These are phyloP conservation scores for Pyrenopolyporus hunteri DNA, from an alignment of 495 filamentous ascomycete genomes.

Conservation along the genomic window DNA sequence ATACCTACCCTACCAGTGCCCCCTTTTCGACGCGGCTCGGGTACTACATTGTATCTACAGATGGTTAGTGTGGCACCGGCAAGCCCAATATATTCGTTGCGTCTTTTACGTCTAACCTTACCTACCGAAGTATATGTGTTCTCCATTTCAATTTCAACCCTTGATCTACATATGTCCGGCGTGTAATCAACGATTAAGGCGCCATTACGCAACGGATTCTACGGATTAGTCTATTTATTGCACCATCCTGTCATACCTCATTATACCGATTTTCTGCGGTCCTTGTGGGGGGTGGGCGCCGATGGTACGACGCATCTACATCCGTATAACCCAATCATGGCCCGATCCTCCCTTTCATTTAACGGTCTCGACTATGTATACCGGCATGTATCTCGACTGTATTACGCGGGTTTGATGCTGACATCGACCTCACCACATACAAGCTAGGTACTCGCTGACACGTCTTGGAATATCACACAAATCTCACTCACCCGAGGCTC, in stretches of 20 bases:
- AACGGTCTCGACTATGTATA: neutral
- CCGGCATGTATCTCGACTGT: neutral
- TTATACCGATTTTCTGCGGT: conserved; percentile 2
- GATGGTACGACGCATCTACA: neutral
- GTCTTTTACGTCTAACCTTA: too few relatives aligned
- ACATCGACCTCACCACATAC: neutral
- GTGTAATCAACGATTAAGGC: conserved; percentile 7
- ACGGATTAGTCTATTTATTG: conserved; percentile 36
- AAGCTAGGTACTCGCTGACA: neutral
- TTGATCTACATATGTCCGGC: neutral
- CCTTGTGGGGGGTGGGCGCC: neutral
- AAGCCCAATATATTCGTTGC: too few relatives aligned
- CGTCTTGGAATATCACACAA: neutral
- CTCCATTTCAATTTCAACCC: neutral
- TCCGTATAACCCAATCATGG: neutral
- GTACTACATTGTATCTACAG: too few relatives aligned
- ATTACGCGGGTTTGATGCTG: neutral
- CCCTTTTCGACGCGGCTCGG: too few relatives aligned
- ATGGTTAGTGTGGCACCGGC: too few relatives aligned
- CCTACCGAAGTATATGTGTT: neutral
- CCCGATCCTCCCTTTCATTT: neutral
- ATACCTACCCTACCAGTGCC: neutral
- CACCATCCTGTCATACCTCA: conserved; percentile 22
- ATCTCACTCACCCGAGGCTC: conserved; percentile 11
- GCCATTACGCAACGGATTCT: conserved; percentile 34